Conservation (phyloP, 2,329 filamentous ascomycete species). For the Capronia americana region DNA sequence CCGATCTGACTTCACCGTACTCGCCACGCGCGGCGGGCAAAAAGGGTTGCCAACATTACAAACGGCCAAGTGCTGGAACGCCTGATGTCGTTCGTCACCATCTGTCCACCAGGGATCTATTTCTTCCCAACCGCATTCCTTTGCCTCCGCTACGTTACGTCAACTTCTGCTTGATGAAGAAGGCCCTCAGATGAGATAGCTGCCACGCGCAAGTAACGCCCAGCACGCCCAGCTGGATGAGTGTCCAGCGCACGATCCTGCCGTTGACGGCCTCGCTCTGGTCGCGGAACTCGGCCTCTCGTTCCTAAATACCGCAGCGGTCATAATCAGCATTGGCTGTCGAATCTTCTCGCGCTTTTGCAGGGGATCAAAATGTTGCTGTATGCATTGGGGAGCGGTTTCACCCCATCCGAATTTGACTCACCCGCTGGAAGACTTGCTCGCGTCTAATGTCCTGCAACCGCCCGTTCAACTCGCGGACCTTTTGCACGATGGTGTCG, state of each 20-base stretch:
- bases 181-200: conserved; percentile 88
- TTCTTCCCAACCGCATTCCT: background rate
- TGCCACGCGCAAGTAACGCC: conserved; percentile 95
- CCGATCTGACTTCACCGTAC: background rate
- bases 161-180: conserved; percentile 99
- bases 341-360: background rate
- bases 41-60: background rate
- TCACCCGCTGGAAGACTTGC: conserved; percentile 93
- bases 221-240: conserved; percentile 85
- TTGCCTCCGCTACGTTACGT: conserved; percentile 63
- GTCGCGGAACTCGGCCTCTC: conserved; percentile 96
- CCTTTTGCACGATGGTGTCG: conserved; percentile 82
- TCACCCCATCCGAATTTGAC: conserved; percentile 36
- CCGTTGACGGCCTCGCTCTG: conserved; percentile 93
- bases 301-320: conserved; percentile 67
- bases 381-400: background rate
- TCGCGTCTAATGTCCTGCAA: conserved; percentile 89
- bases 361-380: background rate
- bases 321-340: background rate
- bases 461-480: conserved; percentile 86
- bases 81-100: background rate
- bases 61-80: background rate
- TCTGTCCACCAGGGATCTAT: background rate
- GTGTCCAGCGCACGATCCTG: conserved; percentile 90
- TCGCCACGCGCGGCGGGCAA: too few species aligned